Percentiles rank a stretch among this genome's conserved stretches.
Evolutionary conservation across 257 asterid species (phyloP).

Genomic region (Plantago major): DNA sequence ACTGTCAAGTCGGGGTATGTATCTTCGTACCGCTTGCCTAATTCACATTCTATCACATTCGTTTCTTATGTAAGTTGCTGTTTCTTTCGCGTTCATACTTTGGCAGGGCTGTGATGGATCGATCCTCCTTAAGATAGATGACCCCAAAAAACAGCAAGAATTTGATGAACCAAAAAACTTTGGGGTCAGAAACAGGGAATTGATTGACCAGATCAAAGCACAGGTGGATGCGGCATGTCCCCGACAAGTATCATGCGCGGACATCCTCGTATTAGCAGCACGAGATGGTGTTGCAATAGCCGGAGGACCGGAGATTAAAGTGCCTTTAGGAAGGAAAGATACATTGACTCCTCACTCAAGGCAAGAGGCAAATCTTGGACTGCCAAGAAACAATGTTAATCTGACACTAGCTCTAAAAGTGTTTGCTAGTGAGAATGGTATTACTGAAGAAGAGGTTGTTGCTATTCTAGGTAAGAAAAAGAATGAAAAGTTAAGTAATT

Average conservation of each 20-base stretch:
- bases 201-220: constrained; percentile 30
- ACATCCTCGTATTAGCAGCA: constrained; percentile 46
- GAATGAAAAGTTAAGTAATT: not conserved
- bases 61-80: no score
- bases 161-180: constrained; percentile 33
- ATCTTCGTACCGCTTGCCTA: not conserved
- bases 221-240: constrained; percentile 44
- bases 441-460: constrained; percentile 33
- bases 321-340: constrained; percentile 38
- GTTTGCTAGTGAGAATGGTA: constrained; percentile 24
- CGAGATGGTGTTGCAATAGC: constrained; percentile 37
- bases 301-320: constrained; percentile 32
- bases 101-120: constrained; percentile 61
- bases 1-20: constrained; percentile 61
- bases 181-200: constrained; percentile 41
- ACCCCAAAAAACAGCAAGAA: constrained; percentile 25
- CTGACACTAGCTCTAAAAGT: constrained; percentile 14
- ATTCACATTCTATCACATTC: not conserved
- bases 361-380: constrained; percentile 26
- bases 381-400: constrained; percentile 21
- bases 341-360: constrained; percentile 22
- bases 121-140: constrained; percentile 30
- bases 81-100: not conserved
- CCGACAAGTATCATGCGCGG: constrained; percentile 44
- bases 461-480: constrained; percentile 31